phyloP scores from a whole-genome alignment of 2,329 filamentous ascomycete genomes.

The Aspergillus pseudoviridinutans region DNA sequence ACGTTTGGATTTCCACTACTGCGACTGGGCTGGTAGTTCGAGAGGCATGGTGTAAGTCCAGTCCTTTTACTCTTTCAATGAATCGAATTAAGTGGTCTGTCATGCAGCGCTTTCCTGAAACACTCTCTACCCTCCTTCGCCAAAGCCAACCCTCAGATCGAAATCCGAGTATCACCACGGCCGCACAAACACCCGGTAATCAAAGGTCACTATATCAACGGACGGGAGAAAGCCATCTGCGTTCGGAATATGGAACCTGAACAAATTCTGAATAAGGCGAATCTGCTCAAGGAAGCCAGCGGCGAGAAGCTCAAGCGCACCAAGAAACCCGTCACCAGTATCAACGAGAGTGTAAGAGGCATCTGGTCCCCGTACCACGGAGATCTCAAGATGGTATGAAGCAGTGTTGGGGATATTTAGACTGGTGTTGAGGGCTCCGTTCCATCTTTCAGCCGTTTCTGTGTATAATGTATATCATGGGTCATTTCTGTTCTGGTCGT shows the following conservation, averaged over 20 bases:
- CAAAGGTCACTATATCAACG: slow-evolving; percentile 89
- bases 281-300: slow-evolving; percentile 44
- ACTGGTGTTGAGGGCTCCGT: slow-evolving; percentile 14
- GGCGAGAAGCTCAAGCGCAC: slow-evolving; percentile 50
- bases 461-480: slow-evolving; percentile 29
- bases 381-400: slow-evolving; percentile 48
- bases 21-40: slow-evolving; percentile 91
- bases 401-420: slow-evolving; percentile 8
- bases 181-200: slow-evolving; percentile 88
- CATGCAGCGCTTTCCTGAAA: slow-evolving; percentile 71
- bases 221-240: slow-evolving; percentile 77
- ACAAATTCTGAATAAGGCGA: slow-evolving; percentile 76
- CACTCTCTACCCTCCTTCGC: slow-evolving; percentile 74
- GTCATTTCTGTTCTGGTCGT: slow-evolving; percentile 16
- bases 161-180: slow-evolving; percentile 85
- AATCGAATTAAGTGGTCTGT: not conserved
- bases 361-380: slow-evolving; percentile 64
- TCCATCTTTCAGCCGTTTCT: slow-evolving; percentile 9
- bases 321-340: slow-evolving; percentile 57
- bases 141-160: slow-evolving; percentile 75
- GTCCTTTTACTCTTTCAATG: not conserved
- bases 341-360: slow-evolving; percentile 62
- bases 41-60: slow-evolving; percentile 80
- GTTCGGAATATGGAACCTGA: slow-evolving; percentile 79
- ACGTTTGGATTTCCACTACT: slow-evolving; percentile 93